A percentile compares a stretch with the other conserved stretches of the same genome.
Evolutionary conservation across 345 rosid genomes (phyloP).

Genomic region (Linum usitatissimum): DNA sequence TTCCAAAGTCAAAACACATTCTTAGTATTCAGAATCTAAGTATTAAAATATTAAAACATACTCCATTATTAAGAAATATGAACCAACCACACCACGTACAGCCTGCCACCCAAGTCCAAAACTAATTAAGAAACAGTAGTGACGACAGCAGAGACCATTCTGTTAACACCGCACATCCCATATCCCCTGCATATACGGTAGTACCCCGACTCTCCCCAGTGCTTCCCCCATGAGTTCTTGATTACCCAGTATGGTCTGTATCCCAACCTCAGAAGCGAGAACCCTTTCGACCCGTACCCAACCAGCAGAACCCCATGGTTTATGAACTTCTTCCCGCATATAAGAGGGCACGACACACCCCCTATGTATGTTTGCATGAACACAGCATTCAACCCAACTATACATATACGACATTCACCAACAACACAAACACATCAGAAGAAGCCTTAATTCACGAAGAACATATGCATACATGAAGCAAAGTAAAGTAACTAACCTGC

Average conservation of each 20-base stretch:
- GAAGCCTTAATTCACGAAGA: not conserved
- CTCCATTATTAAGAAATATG: too few species aligned
- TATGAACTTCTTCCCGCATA: constrained; percentile 56
- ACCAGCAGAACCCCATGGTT: constrained; percentile 76
- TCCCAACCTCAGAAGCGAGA: constrained; percentile 57
- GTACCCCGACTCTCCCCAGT: constrained; percentile 78
- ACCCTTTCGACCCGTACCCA: constrained; percentile 70
- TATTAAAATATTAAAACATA: too few species aligned
- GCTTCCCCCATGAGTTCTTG: constrained; percentile 85
- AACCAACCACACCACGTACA: too few species aligned
- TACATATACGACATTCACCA: not conserved
- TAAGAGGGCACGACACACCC: constrained; percentile 82
- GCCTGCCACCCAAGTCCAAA: not conserved
- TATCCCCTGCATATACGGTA: constrained; percentile 69
- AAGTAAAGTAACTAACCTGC: constrained; percentile 28
- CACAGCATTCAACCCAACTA: constrained; percentile 67
- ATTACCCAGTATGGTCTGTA: constrained; percentile 73
- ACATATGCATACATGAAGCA: not conserved
- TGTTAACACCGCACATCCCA: constrained; percentile 66
- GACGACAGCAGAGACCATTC: constrained; percentile 78
- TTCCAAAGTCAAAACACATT: too few species aligned
- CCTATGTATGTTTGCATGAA: constrained; percentile 90
- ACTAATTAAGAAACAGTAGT: constrained; percentile 21
- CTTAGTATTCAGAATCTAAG: too few species aligned
- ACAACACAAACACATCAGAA: not conserved